phyloP scores from a whole-genome alignment of 169 alveolate species.

The Hepatocystis sp. region DNA sequence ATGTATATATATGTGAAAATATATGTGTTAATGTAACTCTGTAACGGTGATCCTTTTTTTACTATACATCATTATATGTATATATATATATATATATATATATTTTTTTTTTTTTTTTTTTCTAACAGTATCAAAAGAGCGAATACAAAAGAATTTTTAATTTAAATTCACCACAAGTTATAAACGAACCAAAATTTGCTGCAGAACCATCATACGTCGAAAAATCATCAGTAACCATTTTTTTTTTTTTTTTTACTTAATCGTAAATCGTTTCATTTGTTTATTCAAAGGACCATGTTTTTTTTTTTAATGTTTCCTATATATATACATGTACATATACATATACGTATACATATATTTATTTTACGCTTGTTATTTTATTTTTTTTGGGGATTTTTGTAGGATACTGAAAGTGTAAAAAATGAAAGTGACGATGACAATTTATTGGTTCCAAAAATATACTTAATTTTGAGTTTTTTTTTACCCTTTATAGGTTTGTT shows the following conservation, averaged over 20 bases:
- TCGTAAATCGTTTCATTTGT: no score
- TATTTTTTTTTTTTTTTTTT: slow-evolving; percentile 6
- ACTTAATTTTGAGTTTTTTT: slow-evolving; percentile 36
- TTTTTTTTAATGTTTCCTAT: not conserved
- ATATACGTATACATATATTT: not conserved
- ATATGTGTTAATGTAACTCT: no score
- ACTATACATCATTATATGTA: not conserved
- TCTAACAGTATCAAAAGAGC: slow-evolving; percentile 50
- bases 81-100: slow-evolving; percentile 3
- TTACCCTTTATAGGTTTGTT: slow-evolving; percentile 59
- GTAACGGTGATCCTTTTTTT: no score
- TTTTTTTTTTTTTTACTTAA: not conserved
- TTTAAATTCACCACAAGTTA: slow-evolving; percentile 33
- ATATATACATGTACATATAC: not conserved
- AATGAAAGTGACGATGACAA: slow-evolving; percentile 18
- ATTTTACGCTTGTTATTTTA: no score
- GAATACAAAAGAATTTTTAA: slow-evolving; percentile 74
- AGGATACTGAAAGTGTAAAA: slow-evolving; percentile 12
- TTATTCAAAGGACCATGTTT: no score
- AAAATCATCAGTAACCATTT: slow-evolving; percentile 16
- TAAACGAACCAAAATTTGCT: slow-evolving; percentile 55
- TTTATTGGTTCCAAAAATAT: slow-evolving; percentile 19
- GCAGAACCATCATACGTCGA: slow-evolving; percentile 39
- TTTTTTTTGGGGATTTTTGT: slow-evolving; percentile 1
- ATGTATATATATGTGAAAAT: not conserved